Conservation (phyloP, 2,329 filamentous ascomycete genomes). For the Aurifilum marmelostoma region DNA sequence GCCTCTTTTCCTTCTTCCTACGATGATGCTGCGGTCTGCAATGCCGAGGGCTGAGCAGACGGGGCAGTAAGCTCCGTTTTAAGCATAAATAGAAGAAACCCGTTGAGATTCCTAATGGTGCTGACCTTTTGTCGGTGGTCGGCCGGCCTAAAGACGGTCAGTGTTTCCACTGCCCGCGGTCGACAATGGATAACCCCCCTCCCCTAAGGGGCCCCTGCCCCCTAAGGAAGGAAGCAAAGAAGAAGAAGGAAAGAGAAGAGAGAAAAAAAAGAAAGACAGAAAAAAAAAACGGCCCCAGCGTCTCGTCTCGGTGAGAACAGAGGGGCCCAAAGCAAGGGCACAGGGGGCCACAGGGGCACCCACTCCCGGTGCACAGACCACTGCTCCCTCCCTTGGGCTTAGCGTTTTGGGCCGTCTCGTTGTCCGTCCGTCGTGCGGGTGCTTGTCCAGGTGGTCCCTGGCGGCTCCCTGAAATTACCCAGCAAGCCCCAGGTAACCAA, state of each 20-base stretch:
- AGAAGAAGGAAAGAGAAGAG: background rate
- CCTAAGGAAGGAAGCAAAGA: background rate
- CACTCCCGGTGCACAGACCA: constrained; percentile 2
- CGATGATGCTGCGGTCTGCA: background rate
- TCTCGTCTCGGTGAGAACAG: background rate
- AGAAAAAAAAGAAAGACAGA: background rate
- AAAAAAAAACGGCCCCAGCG: background rate
- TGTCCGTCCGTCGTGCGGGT: background rate
- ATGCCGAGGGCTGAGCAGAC: background rate
- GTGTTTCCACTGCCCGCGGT: background rate
- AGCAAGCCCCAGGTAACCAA: background rate
- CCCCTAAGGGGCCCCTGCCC: too few relatives aligned
- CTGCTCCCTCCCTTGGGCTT: background rate
- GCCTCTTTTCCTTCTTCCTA: too few relatives aligned
- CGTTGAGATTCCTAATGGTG: constrained; percentile 1
- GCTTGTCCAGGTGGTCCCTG: constrained; percentile 7
- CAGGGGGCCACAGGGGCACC: background rate
- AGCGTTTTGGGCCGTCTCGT: constrained; percentile 3
- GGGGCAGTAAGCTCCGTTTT: constrained; percentile 7
- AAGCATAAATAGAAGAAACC: constrained; percentile 14
- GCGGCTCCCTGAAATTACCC: constrained; percentile 4
- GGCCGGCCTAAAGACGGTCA: background rate
- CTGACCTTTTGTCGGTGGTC: background rate
- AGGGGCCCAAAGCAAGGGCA: constrained; percentile 6
- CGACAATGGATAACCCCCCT: background rate